Evolutionary conservation across 208 protist genomes (phyloP).

Genomic region (Naegleria lovaniensis): DNA sequence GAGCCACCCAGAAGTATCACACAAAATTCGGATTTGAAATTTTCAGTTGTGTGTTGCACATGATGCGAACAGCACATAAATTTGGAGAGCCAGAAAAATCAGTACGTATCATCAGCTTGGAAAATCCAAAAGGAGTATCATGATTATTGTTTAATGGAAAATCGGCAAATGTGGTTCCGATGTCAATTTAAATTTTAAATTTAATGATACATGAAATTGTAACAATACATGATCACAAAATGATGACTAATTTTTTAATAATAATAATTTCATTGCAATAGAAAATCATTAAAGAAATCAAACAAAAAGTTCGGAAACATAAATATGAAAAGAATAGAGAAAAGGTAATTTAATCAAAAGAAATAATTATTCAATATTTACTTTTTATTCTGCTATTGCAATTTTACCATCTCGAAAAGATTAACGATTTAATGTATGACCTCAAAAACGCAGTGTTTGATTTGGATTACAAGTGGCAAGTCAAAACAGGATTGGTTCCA

Average conservation of each 20-base stretch:
- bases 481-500: not conserved
- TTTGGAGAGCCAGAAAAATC: not conserved
- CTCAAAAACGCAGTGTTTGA: not conserved
- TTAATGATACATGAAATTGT: too few species aligned
- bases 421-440: not conserved
- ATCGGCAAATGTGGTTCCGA: too few species aligned
- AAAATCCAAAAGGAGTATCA: too few species aligned
- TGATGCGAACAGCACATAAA: not conserved
- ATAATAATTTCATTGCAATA: too few species aligned
- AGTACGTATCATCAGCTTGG: not conserved
- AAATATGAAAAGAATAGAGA: not conserved
- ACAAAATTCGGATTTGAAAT: not conserved
- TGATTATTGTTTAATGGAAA: too few species aligned
- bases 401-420: too few species aligned
- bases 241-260: too few species aligned
- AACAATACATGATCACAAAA: too few species aligned
- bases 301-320: not conserved
- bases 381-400: too few species aligned
- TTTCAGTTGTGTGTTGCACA: not conserved
- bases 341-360: not conserved
- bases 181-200: too few species aligned
- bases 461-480: not conserved
- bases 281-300: not conserved
- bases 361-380: too few species aligned
- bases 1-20: not conserved